A percentile compares a stretch with the other conserved stretches of the same genome.
Evolutionary conservation across 805 yeast species (phyloP).

Genomic region (Grigorovia humatica): DNA sequence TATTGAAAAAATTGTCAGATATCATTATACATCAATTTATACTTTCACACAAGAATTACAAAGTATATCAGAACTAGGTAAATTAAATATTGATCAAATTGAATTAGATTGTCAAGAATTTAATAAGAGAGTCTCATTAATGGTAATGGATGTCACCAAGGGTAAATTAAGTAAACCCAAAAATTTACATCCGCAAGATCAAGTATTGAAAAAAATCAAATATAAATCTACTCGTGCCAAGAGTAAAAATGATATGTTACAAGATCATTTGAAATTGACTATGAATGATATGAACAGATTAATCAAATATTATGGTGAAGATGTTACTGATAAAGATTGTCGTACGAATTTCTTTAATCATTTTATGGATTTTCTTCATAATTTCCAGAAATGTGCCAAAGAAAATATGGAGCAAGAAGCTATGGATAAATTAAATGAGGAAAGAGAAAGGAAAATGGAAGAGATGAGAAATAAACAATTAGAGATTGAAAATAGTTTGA

Average conservation of each 20-base stretch:
- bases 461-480: background rate
- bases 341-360: slow-evolving; percentile 53
- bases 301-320: slow-evolving; percentile 68
- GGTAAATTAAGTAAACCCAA: slow-evolving; percentile 58
- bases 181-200: slow-evolving; percentile 58
- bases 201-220: slow-evolving; percentile 42
- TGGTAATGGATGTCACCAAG: slow-evolving; percentile 42
- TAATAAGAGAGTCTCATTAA: slow-evolving; percentile 38
- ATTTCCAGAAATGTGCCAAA: slow-evolving; percentile 52
- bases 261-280: slow-evolving; percentile 41
- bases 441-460: slow-evolving; percentile 16
- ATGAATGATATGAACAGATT: slow-evolving; percentile 43
- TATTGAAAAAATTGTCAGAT: slow-evolving; percentile 57
- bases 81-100: slow-evolving; percentile 52
- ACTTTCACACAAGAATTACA: slow-evolving; percentile 51
- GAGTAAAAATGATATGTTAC: slow-evolving; percentile 39
- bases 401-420: slow-evolving; percentile 63
- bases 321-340: slow-evolving; percentile 40
- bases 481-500: background rate
- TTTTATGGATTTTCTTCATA: slow-evolving; percentile 48
- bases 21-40: slow-evolving; percentile 53
- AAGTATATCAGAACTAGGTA: slow-evolving; percentile 44
- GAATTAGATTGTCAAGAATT: slow-evolving; percentile 50
- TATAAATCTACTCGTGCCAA: slow-evolving; percentile 48
- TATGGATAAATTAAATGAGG: slow-evolving; percentile 53